Percentiles rank a stretch among this genome's conserved stretches.
These are phyloP conservation scores for Sporothrix humicola DNA, from an alignment of 2,329 filamentous ascomycete genomes.

Conservation along the genomic window DNA sequence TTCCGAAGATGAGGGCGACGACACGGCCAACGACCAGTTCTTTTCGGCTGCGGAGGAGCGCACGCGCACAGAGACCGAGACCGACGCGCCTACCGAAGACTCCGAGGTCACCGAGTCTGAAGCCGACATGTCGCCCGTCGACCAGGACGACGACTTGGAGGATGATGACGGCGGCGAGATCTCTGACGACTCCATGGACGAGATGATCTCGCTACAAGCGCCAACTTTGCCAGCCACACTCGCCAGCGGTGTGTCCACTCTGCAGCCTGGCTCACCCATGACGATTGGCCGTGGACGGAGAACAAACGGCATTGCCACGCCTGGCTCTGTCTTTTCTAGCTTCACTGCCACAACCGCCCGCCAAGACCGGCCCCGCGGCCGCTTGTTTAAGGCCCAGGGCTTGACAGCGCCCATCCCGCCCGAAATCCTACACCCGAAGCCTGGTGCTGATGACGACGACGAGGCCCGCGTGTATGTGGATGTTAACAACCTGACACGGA, in stretches of 20 bases:
- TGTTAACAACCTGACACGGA: conserved; percentile 79
- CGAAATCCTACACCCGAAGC: conserved; percentile 84
- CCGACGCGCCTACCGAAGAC: conserved; percentile 54
- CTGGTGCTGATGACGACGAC: conserved; percentile 77
- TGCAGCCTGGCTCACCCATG: conserved; percentile 81
- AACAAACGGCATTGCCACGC: conserved; percentile 77
- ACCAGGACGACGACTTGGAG: conserved; percentile 78
- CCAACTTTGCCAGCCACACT: conserved; percentile 79
- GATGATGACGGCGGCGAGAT: conserved; percentile 76
- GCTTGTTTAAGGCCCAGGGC: conserved; percentile 83
- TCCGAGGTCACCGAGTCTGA: conserved; percentile 55
- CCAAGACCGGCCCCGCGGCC: conserved; percentile 72
- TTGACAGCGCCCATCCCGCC: conserved; percentile 73
- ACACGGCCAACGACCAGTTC: conserved; percentile 88
- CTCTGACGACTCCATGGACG: conserved; percentile 90
- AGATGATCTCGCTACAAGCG: conserved; percentile 87
- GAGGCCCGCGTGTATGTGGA: conserved; percentile 91
- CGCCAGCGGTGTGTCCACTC: conserved; percentile 77
- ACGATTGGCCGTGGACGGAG: conserved; percentile 68
- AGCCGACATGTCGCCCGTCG: conserved; percentile 65
- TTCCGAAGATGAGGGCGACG: conserved; percentile 67
- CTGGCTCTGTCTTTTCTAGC: conserved; percentile 86
- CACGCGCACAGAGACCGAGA: conserved; percentile 63
- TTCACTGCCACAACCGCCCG: conserved; percentile 85
- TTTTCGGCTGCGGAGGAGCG: conserved; percentile 89